Evolutionary conservation across 768 basidiomycete genomes (phyloP).

Genomic region (Inosperma sp.): DNA sequence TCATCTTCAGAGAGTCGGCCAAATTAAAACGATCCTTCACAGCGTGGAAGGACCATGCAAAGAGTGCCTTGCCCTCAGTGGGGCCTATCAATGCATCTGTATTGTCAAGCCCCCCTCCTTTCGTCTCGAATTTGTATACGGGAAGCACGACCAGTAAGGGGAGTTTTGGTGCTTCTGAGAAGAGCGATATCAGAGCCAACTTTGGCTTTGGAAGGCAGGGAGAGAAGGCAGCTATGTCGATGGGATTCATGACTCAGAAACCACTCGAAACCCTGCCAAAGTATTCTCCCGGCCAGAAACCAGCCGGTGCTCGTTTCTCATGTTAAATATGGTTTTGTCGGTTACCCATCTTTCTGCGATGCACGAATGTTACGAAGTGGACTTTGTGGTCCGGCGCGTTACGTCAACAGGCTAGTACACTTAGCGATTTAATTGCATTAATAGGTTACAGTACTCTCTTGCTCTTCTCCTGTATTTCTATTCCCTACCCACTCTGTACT

Average conservation of each 20-base stretch:
- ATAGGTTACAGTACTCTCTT: too few species aligned
- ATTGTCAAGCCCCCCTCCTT: conserved; percentile 22
- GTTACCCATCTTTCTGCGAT: too few species aligned
- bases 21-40: conserved; percentile 60
- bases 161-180: conserved; percentile 21
- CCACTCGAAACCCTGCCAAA: conserved; percentile 60
- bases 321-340: too few species aligned
- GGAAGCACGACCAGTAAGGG: conserved; percentile 3
- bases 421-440: too few species aligned
- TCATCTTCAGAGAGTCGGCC: conserved; percentile 63
- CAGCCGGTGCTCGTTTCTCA: background rate
- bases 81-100: conserved; percentile 31
- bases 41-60: conserved; percentile 55
- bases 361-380: too few species aligned
- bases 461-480: too few species aligned
- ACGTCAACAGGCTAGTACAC: too few species aligned
- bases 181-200: conserved; percentile 34
- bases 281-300: conserved; percentile 33
- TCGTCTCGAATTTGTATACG: conserved; percentile 30
- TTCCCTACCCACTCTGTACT: too few species aligned
- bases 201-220: conserved; percentile 80
- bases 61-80: conserved; percentile 48
- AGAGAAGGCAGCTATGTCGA: conserved; percentile 64
- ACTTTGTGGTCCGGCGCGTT: too few species aligned
- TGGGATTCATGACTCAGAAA: conserved; percentile 58